A percentile compares a stretch with the other conserved stretches of the same genome.
phyloP scores from a whole-genome alignment of 768 basidiomycete genomes.

The Tylopilus felleus region DNA sequence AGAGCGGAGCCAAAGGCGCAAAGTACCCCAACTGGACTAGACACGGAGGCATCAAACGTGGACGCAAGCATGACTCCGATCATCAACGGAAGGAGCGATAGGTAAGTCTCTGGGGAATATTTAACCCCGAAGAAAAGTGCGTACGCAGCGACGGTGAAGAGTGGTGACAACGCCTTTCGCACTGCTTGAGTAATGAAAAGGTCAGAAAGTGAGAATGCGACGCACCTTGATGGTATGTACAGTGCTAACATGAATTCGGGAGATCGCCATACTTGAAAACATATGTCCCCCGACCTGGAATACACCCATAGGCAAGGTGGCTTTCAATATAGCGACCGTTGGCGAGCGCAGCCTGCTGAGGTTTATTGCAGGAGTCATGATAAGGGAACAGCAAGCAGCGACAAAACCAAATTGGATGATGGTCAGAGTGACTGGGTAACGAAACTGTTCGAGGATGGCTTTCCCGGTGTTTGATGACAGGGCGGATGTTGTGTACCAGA shows the following conservation, averaged over 20 bases:
- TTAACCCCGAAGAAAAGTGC: slow-evolving; percentile 90
- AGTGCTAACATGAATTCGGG: slow-evolving; percentile 93
- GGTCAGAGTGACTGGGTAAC: slow-evolving; percentile 94
- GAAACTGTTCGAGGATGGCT: slow-evolving; percentile 87
- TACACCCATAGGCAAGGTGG: slow-evolving; percentile 90
- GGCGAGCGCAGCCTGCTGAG: slow-evolving; percentile 70
- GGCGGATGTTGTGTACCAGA: slow-evolving; percentile 95
- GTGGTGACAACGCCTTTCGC: slow-evolving; percentile 84
- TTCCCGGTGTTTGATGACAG: slow-evolving; percentile 97
- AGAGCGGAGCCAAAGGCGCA: slow-evolving; percentile 97
- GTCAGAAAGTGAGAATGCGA: neutral
- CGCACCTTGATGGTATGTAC: slow-evolving; percentile 98
- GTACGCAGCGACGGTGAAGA: slow-evolving; percentile 97
- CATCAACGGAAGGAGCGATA: slow-evolving; percentile 92
- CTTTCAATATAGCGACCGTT: slow-evolving; percentile 65
- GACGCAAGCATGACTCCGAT: slow-evolving; percentile 97
- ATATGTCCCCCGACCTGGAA: slow-evolving; percentile 99
- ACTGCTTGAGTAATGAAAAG: slow-evolving; percentile 1
- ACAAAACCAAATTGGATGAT: slow-evolving; percentile 98
- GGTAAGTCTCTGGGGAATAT: slow-evolving; percentile 88
- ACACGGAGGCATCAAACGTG: slow-evolving; percentile 87
- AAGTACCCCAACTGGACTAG: slow-evolving; percentile 81
- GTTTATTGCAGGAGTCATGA: slow-evolving; percentile 71
- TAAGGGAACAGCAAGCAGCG: slow-evolving; percentile 77
- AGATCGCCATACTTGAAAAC: slow-evolving; percentile 96